phyloP scores from a whole-genome alignment of 306 rosid species.

The Cucumis hystrix region DNA sequence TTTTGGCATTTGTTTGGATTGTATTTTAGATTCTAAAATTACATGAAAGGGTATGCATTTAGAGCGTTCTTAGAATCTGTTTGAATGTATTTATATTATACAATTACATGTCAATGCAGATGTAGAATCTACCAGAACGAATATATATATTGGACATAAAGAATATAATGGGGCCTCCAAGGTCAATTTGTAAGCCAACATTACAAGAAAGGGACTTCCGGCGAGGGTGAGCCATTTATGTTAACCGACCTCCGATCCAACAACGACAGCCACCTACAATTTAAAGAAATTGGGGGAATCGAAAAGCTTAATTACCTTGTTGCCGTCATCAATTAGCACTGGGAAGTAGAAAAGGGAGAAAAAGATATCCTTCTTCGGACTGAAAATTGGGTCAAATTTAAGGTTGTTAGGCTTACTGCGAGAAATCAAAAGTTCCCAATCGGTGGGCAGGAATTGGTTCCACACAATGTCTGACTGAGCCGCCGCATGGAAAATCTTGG shows the following conservation, averaged over 20 bases:
- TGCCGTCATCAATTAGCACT: constrained; percentile 2
- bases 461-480: constrained; percentile 4
- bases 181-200: not conserved
- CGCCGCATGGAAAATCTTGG: constrained; percentile 5
- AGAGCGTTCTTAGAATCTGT: no score
- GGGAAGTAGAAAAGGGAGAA: not conserved
- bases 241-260: no score
- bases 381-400: not conserved
- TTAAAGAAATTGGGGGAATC: not conserved
- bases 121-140: no score
- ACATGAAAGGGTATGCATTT: no score
- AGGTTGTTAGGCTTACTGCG: not conserved
- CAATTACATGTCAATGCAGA: no score
- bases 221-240: no score
- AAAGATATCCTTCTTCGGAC: not conserved
- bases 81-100: no score
- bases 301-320: not conserved
- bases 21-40: no score
- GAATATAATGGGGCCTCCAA: no score
- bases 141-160: no score
- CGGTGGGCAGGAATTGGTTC: constrained; percentile 1
- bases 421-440: not conserved
- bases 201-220: not conserved
- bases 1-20: no score
- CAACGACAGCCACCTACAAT: no score